Conservation (phyloP, 2,329 filamentous ascomycete species). For the Phialophora chinensis region DNA sequence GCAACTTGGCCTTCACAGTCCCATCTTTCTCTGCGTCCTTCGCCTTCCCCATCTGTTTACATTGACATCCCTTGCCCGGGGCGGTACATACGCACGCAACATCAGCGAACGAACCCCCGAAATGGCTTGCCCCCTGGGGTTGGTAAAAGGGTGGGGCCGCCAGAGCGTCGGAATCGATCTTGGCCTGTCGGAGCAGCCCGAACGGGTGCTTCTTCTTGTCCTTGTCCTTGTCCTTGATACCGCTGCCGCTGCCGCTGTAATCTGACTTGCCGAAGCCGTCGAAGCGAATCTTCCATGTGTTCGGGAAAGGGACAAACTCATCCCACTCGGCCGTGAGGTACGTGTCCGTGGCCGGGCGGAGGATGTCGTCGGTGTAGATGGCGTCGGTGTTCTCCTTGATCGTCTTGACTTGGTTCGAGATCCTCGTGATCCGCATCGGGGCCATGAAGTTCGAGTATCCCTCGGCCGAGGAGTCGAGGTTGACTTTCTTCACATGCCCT, state of each 20-base stretch:
- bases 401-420: neutral
- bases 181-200: neutral
- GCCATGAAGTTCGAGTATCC: slow-evolving; percentile 6
- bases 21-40: neutral
- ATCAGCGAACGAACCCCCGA: neutral
- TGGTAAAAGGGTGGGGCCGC: slow-evolving; percentile 4
- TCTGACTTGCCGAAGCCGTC: neutral
- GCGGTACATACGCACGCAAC: neutral
- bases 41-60: neutral
- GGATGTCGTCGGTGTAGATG: neutral
- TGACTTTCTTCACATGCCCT: neutral
- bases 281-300: slow-evolving; percentile 7
- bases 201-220: neutral
- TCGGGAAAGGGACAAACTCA: slow-evolving; percentile 4
- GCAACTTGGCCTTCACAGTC: neutral
- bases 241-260: neutral
- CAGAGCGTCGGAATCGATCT: neutral
- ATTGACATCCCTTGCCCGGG: neutral
- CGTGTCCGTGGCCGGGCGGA: slow-evolving; percentile 2
- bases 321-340: slow-evolving; percentile 11
- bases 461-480: slow-evolving; percentile 2
- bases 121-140: neutral
- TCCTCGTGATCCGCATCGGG: neutral
- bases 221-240: neutral
- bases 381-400: neutral